Base-by-base conservation (phyloP, 805 yeast genomes). In the Pichia insulana region DNA sequence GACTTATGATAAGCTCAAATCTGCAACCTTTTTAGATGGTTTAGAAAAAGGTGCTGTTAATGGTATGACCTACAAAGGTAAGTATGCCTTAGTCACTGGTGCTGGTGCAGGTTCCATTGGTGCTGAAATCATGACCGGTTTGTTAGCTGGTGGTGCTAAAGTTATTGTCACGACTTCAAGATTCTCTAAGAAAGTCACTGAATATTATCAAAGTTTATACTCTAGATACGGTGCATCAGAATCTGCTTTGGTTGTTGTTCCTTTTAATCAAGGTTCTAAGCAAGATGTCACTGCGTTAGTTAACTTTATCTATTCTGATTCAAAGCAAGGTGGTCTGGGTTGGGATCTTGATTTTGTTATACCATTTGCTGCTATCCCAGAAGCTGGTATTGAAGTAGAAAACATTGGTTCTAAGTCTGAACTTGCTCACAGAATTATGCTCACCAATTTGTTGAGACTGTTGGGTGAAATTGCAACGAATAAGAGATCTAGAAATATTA, bases 71-170 rank as follows among this genome's bases (percentile, higher is more conserved):
- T 92, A 80, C 72, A 79, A 81, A 63, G 86, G 79, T 63, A 92
- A 88, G 67, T 80, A 80, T 53, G 96, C 89, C 40, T 76, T 92
- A 57, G 73, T 92, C 52, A 92, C 98, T 38, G 98, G 98, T 73
- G 97, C 97, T 40, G 98, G 98, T 73, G 89, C 86, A 38, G 98
- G 97, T 42, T 92, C 98, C 40, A 92, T 92, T 59, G 98, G 97
- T 70, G 96, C 96, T 48, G 96, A 92, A 67, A 77, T 92, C 53
- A 73, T 92, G 61, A 94, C 86, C 70, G 98, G 98, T 51, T 73
- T 92, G 61, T 72, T 92, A 43, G 80, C 90, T 59, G 98, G 98
- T 69, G 99, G 99, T 73, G 97, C 98, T 37, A 86, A 83, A 65
- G 97, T 89, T 55, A 71, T 92, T 60, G 96, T 90, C 44, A 92